Evolutionary conservation across 139 green algal species (phyloP).

Genomic region (Yamagishiella unicocca): DNA sequence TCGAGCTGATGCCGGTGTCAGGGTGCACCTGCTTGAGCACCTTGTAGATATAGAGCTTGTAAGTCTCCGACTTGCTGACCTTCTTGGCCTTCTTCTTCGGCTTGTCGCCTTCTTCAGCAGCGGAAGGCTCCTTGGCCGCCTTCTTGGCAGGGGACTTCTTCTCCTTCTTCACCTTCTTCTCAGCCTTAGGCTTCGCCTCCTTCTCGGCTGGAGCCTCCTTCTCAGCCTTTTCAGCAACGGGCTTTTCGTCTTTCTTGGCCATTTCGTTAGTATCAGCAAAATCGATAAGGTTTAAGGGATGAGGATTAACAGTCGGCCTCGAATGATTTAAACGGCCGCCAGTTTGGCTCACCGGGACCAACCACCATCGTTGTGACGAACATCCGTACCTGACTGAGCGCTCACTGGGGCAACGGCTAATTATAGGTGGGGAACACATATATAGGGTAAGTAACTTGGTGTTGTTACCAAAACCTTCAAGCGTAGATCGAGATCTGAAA

Average conservation of each 20-base stretch:
- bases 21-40: constrained; percentile 94
- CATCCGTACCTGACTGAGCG: too few species aligned
- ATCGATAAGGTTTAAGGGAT: background rate
- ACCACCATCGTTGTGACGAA: too few species aligned
- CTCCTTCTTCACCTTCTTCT: constrained; percentile 3
- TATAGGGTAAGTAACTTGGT: too few species aligned
- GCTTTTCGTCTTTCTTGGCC: constrained; percentile 26
- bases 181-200: constrained; percentile 8
- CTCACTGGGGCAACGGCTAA: too few species aligned
- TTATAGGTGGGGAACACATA: too few species aligned
- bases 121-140: constrained; percentile 1
- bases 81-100: constrained; percentile 15
- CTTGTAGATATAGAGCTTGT: constrained; percentile 99
- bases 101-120: background rate
- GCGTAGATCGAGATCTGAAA: too few species aligned
- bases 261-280: background rate
- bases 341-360: too few species aligned
- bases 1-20: constrained; percentile 95
- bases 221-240: background rate
- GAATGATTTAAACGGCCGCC: too few species aligned
- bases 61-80: constrained; percentile 77
- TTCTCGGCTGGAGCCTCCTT: background rate
- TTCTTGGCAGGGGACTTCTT: constrained; percentile 24
- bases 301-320: too few species aligned
- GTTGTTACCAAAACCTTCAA: too few species aligned